phyloP scores from a whole-genome alignment of 495 filamentous ascomycete genomes.

The Elasticomyces elasticus region DNA sequence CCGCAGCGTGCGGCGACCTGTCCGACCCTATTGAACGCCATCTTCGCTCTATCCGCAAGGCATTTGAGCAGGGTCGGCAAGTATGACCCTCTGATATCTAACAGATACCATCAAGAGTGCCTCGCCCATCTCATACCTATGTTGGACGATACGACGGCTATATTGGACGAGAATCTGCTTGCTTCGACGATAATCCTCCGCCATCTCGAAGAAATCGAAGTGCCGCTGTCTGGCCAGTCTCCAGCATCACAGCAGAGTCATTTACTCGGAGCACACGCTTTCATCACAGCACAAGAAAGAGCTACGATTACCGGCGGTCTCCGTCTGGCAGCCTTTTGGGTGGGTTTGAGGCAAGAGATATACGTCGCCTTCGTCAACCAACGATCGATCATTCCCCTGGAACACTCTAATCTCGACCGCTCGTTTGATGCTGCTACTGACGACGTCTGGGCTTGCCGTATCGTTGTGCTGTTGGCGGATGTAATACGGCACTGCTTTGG shows the following conservation, averaged over 20 bases:
- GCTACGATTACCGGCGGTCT: constrained; percentile 35
- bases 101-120: constrained; percentile 18
- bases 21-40: constrained; percentile 18
- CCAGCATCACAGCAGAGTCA: constrained; percentile 36
- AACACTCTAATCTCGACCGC: constrained; percentile 33
- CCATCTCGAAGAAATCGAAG: constrained; percentile 52
- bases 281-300: constrained; percentile 35
- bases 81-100: constrained; percentile 8
- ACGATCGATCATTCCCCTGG: constrained; percentile 32
- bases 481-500: constrained; percentile 45
- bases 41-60: constrained; percentile 14
- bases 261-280: constrained; percentile 43
- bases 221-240: constrained; percentile 33
- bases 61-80: constrained; percentile 16
- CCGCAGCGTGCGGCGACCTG: constrained; percentile 18
- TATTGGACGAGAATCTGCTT: constrained; percentile 50
- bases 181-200: constrained; percentile 52
- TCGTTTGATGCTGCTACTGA: constrained; percentile 36
- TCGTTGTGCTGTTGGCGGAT: constrained; percentile 43
- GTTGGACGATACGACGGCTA: constrained; percentile 38
- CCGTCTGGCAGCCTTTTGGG: constrained; percentile 45
- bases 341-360: constrained; percentile 48
- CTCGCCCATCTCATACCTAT: constrained; percentile 32
- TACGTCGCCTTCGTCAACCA: constrained; percentile 46
- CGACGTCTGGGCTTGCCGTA: constrained; percentile 44